Base-by-base conservation (phyloP, 495 filamentous ascomycete genomes). In the Neurospora sp. region DNA sequence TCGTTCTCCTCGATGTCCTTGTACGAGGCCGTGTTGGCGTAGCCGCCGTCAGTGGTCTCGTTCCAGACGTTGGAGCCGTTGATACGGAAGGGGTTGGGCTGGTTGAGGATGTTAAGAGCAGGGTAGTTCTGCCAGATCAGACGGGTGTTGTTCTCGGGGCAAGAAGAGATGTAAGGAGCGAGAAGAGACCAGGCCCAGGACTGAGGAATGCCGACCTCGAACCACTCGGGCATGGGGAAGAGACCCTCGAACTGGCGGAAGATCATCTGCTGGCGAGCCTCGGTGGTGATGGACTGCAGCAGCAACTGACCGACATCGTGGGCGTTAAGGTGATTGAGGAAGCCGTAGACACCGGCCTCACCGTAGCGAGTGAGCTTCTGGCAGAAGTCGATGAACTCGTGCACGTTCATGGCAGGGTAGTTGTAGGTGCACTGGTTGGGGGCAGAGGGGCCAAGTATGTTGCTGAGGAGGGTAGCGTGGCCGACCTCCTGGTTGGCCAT, bases 41-140 rank as follows among this genome's bases (percentile, higher is more conserved):
- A 85, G 69, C 82, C 76, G 23, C 87, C 88, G 23, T 27, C 54
- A 4, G 85, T 84, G 1, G 84, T 86, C 81, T 91, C 91, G 72
- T 87, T 85, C 74, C 84, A 84, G 27, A 83, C 86, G 42, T 85
- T 85, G 72, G 85, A 80, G 39, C 87, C 87, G 72, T 90, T 88
- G 78, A 86, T 78, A 14, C 88, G 87, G 72, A 87, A 87, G 44
- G 90, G 86, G 81, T 93, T 95, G 4, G 93, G 90, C 75, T 96
- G 90, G 83, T 96, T 95, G 70, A 91, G 82, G 74, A 97, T 88
- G 74, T 84, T 80, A 5, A 97, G 85, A 0, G 85, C 86, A 0
- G 94, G 94, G 85, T 94, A 97, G 83, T 97, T 97, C 80, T 97
- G 92, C 93, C 94, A 97, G 12, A 90, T 85, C 42, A 97, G 84